Base-by-base conservation (phyloP, 352 stramenopile genomes). In the Phytophthora citricola region DNA sequence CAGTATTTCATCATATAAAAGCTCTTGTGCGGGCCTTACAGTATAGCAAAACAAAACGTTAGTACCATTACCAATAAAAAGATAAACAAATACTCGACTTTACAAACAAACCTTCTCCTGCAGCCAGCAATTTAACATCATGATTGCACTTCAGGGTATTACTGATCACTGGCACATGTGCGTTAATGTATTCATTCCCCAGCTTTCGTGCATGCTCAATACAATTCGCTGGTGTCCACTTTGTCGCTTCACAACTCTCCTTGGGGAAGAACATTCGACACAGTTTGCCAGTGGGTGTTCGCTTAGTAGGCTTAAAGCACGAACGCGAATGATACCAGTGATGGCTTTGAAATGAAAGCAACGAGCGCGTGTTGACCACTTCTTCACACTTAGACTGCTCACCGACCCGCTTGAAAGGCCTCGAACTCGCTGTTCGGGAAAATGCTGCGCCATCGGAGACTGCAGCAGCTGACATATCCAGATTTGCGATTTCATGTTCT, bases 111-210 rank as follows among this genome's bases (percentile, higher is more conserved):
- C 40, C 53, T 60, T 60, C 53, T 12, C 14, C 45, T 2, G 45
- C 41, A 12, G 40, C 15, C 8, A 52, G 4, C 5, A 61, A 36
- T 15, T 58, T 58, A 2, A 58, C 22, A 22, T 58, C 38, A 27
- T 58, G 50, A 15, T 58, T 58, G 9, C 31, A 48, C 32, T 46
- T 62, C 14, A 48, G 45, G 1, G 43, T 34, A 5, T 24, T 38
- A 12, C n/a, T 29, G 2, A 62, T 22, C 9, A 47, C 27, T 3
- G 43, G 54, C 8, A 47, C 17, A n/a, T 62, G 38, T 1, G 54
- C n/a, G 15, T 62, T 62, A 5, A 53, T 5, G 14, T 62, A 62
- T 20, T 62, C 54, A 50, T 34, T 50, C 3, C 44, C 44, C 2
- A 20, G 0, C 17, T 34, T 17, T 3, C 44, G 44, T 10, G 2